Base-by-base conservation (phyloP, 78 protist species). In the Dictyostelium firmibasis region DNA sequence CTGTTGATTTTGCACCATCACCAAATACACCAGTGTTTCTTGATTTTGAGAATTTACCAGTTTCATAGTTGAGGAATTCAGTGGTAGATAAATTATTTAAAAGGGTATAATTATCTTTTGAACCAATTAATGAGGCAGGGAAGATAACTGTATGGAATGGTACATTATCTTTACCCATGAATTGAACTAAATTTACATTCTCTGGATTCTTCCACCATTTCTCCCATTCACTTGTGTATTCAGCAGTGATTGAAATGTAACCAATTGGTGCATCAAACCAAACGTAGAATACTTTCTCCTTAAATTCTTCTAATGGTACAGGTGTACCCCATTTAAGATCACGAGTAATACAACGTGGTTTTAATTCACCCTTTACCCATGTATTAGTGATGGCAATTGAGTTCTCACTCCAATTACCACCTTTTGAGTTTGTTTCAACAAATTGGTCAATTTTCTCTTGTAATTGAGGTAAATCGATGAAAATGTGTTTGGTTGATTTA, bases 261-360 rank as follows among this genome's bases (percentile, higher is more conserved):
- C 99, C 99, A 62, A 98, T 98, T 38, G 99, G 99, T 20, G 99
- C 99, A 76, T 98, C 99, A 62, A 97, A 98, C 99, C 99, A 98
- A 36, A 98, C 99, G 79, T 98, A 98, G 81, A 98, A 96, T 84
- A 98, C 98, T 70, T 95, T 97, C 3, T 96, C 96, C 16, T 60
- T 67, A 38, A 70, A 96, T 18, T 94, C 97, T 20, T 86, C 92
- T 13, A 79, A 7, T n/a, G 99, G 97, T 6, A 97, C 98, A 11
- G 97, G 97, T 18, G 96, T 93, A 57, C 99, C 99, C 99, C 99
- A 98, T 85, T 92, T 93, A 77, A 98, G 94, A 57, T 98, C 99
- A 53, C 99, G 95, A 1, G 99, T 97, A 81, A 98, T 97, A 77
- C 98, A 97, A 23, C 99, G 92, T 81, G 97, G 94, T 67, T 94